Percentiles rank a stretch among this genome's conserved stretches.
Conservation (phyloP, 2,329 filamentous ascomycete genomes). For the Diaporthe citriasiana region DNA sequence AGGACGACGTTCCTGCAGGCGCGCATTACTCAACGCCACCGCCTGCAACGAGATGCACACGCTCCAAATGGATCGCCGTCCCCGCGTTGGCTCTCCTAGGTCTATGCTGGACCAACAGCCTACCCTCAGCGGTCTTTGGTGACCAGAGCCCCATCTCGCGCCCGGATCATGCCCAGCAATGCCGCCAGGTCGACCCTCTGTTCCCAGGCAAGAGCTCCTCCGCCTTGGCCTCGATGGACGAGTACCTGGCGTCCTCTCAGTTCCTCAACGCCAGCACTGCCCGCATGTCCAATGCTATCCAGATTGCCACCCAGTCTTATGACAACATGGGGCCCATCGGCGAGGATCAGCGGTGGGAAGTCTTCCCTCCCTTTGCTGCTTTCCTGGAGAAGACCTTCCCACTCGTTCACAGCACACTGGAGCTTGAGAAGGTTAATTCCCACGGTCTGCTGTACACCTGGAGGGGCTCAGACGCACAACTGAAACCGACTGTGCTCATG, state of each 20-base stretch:
- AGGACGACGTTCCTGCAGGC: constrained; percentile 45
- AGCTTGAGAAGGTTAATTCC: constrained; percentile 69
- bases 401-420: constrained; percentile 61
- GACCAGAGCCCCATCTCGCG: constrained; percentile 9
- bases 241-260: constrained; percentile 49
- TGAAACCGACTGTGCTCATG: constrained; percentile 72
- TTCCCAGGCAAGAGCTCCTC: constrained; percentile 48
- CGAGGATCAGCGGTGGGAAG: constrained; percentile 70
- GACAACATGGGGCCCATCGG: constrained; percentile 69
- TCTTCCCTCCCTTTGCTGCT: constrained; percentile 67
- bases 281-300: constrained; percentile 61
- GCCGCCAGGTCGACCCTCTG: constrained; percentile 53
- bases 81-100: constrained; percentile 30
- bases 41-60: neutral
- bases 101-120: constrained; percentile 32
- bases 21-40: neutral
- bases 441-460: constrained; percentile 72
- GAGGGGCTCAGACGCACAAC: constrained; percentile 61
- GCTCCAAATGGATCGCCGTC: constrained; percentile 34
- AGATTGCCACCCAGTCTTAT: constrained; percentile 68
- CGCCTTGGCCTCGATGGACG: constrained; percentile 51
- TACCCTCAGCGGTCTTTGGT: constrained; percentile 12
- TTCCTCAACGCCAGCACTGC: constrained; percentile 53
- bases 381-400: constrained; percentile 67
- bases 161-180: constrained; percentile 44